A percentile compares a stretch with the other conserved stretches of the same genome.
Evolutionary conservation across 108 stramenopile genomes (phyloP).

Genomic region (Cylindrotheca fusiformis): DNA sequence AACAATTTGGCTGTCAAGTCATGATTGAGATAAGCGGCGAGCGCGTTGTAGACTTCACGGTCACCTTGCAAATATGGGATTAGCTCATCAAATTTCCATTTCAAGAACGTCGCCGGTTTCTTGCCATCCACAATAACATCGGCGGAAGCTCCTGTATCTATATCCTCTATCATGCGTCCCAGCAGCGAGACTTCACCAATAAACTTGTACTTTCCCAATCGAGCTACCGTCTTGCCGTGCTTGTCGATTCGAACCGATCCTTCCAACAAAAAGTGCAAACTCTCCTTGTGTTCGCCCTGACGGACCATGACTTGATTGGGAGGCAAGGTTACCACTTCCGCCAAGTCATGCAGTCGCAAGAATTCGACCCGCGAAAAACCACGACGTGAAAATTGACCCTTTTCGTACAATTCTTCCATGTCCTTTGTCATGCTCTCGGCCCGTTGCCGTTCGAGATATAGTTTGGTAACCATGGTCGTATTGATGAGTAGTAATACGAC

Average conservation of each 20-base stretch:
- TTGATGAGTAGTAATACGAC: constrained; percentile 34
- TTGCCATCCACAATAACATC: background rate
- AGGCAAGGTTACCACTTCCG: background rate
- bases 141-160: background rate
- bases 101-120: background rate
- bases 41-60: constrained; percentile 1
- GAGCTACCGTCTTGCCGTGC: background rate
- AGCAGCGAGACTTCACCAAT: constrained; percentile 2
- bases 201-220: background rate
- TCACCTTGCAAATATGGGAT: background rate
- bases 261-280: constrained; percentile 1
- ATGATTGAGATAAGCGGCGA: background rate
- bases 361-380: constrained; percentile 30
- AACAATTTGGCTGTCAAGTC: constrained; percentile 2
- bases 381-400: constrained; percentile 14
- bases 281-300: background rate
- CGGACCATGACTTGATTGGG: background rate
- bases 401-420: constrained; percentile 7
- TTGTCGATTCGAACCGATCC: background rate
- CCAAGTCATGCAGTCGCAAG: background rate
- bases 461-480: constrained; percentile 18
- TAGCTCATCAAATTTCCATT: constrained; percentile 3
- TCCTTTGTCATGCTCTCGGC: constrained; percentile 21
- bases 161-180: background rate
- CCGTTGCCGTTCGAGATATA: constrained; percentile 17